Evolutionary conservation across 192 early-diverging fungal species (phyloP), one percentile per base, ranked within the genome.

Genomic region (Coemansia sp.): DNA sequence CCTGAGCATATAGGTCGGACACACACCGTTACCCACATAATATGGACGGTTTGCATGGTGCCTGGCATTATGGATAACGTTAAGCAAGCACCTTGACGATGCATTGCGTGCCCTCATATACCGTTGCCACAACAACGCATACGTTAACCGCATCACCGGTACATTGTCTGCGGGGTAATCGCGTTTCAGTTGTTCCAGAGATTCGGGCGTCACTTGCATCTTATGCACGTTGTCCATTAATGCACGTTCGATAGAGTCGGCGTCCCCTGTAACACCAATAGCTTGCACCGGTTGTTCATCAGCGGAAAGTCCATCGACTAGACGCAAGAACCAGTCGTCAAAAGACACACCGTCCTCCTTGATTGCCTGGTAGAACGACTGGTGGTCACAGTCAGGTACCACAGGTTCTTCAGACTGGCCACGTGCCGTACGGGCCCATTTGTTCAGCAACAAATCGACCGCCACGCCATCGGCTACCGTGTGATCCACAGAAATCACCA

Each of bases 71-170:
- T 77, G 65, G 20, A 68, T 65, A 34, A 71, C 38, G 52, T 77
- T 77, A 29, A 71, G 54, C 25, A 71, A 28, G 10, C 3, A 15
- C 13, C 9, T 14, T 8, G 19, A 15, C 3, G 6, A 20, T 28
- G 13, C 33, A 11, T n/a, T 17, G n/a, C 48, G 29, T 8, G 44
- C 37, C 4, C 15, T 33, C 38, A 59, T 68, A 38, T 71, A 72
- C 13, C 75, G 65, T 58, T 77, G 68, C 75, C 75, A 77, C 33
- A 77, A 27, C 3, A 77, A 62, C 20, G 75, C 75, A 40, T 77
- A 77, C 4, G 59, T 65, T n/a, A 77, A 58, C 28, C 69, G 57
- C 30, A 77, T 77, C 11, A 25, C 61, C 14, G 75, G 45, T 4
- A 63, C 25, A n/a, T n/a, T n/a, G 34, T 50, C 29, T 25, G 17